Evolutionary conservation across 2,329 filamentous ascomycete species (phyloP), one percentile per base, ranked within the genome.

Genomic region (Trichoderma afroharzianum): DNA sequence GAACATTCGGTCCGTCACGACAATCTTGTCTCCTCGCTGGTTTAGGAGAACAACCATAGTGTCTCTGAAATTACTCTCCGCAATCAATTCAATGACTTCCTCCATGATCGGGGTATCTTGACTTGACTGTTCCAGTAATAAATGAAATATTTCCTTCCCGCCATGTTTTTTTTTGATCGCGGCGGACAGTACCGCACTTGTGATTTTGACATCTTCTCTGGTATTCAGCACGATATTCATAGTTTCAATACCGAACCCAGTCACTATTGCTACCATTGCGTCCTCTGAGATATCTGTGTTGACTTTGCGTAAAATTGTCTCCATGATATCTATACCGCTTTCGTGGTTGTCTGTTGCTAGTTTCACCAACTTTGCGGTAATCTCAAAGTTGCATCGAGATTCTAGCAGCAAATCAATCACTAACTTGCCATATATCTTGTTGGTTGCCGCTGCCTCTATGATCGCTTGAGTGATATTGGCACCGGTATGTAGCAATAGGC

Each of bases 1-100:
- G 3, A n/a, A 9, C 3, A n/a, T 9, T n/a, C 7, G 15, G 39
- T n/a, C 39, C 39, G 39, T 43, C n/a, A 43, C 3, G 39, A 43
- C 39, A 0, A 43, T 43, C 0, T 43, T 43, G 39, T 43, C 15
- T n/a, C 39, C 15, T 7, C 39, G 0, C 0, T 18, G 39, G 6
- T n/a, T n/a, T 4, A 43, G 39, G 3, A 43, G 18, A 43, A 9
- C 3, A 15, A 1, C 1, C 3, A 9, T 43, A 3, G 7, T n/a
- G 18, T 43, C 15, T 43, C 0, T 21, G n/a, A 21, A 12, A 21
- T 1, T 0, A 0, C 3, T 4, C 9, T 2, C 0, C 4, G n/a
- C 9, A 11, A n/a, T 6, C 4, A 21, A 50, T 0, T 3, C 4
- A 50, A 43, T 43, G 15, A 21, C 43, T 50, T n/a, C 43, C 3